Conservation (phyloP, 129 eudicot species). For the Solidago caesia region DNA sequence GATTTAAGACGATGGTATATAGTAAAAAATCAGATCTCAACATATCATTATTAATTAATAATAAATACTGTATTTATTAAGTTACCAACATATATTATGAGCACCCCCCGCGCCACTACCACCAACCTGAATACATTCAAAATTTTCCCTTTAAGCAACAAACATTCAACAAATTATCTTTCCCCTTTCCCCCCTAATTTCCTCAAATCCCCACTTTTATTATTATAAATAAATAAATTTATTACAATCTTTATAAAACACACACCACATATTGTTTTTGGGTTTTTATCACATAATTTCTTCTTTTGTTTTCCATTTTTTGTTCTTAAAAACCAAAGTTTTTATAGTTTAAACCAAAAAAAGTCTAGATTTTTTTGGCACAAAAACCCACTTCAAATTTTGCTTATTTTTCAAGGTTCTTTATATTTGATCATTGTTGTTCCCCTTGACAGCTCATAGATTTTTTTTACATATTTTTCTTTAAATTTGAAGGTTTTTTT, state of each 20-base stretch:
- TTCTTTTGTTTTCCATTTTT: conserved; percentile 7
- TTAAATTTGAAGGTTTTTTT: background rate
- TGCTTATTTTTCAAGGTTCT: conserved; percentile 24
- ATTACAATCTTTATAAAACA: conserved; percentile 12
- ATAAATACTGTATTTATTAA: too few species aligned
- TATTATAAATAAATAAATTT: background rate
- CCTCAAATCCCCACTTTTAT: conserved; percentile 18
- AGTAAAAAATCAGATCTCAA: too few species aligned
- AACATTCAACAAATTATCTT: conserved; percentile 18
- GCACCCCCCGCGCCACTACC: conserved; percentile 32
- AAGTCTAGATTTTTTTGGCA: conserved; percentile 18
- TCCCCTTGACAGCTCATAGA: conserved; percentile 23
- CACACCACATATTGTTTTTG: conserved; percentile 13
- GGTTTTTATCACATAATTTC: conserved; percentile 27
- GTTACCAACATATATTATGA: conserved; percentile 17
- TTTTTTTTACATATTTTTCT: conserved; percentile 4
- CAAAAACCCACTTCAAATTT: conserved; percentile 21
- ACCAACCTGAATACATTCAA: conserved; percentile 40
- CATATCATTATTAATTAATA: too few species aligned
- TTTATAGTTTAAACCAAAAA: conserved; percentile 8
- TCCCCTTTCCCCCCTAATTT: conserved; percentile 24
- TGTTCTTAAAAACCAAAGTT: conserved; percentile 6
- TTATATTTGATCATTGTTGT: conserved; percentile 6
- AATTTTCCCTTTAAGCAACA: conserved; percentile 41
- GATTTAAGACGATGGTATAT: too few species aligned